These are phyloP conservation scores for Aspergillus tanneri DNA, from an alignment of 2,329 filamentous ascomycete genomes.

Conservation along the genomic window DNA sequence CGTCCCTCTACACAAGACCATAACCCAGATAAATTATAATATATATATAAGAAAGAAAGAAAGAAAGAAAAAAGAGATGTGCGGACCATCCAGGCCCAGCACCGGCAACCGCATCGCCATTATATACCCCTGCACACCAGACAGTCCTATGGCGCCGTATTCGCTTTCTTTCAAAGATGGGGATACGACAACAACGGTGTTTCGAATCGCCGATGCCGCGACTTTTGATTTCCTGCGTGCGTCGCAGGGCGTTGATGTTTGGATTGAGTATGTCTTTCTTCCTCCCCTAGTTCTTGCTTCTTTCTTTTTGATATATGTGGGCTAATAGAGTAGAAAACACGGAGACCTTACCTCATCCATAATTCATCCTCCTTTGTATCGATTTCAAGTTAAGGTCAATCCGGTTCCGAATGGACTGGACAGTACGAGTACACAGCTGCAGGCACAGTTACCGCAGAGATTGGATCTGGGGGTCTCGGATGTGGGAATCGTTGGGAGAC, in stretches of 20 bases:
- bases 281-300: background rate
- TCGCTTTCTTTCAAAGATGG: slow-evolving; percentile 33
- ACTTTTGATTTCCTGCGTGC: slow-evolving; percentile 23
- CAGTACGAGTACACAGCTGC: slow-evolving; percentile 17
- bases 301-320: background rate
- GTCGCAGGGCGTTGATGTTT: slow-evolving; percentile 26
- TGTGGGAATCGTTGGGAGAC: slow-evolving; percentile 35
- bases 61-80: slow-evolving; percentile 46
- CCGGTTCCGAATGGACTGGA: background rate
- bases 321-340: slow-evolving; percentile 20
- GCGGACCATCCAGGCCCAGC: slow-evolving; percentile 51
- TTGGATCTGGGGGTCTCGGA: slow-evolving; percentile 37
- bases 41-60: too few species aligned
- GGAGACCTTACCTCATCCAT: slow-evolving; percentile 26
- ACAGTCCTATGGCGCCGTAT: slow-evolving; percentile 25
- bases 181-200: slow-evolving; percentile 23
- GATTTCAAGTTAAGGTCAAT: slow-evolving; percentile 24
- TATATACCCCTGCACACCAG: slow-evolving; percentile 28
- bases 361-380: slow-evolving; percentile 24
- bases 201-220: slow-evolving; percentile 26
- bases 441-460: slow-evolving; percentile 30
- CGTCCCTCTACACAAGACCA: too few species aligned
- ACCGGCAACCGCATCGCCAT: slow-evolving; percentile 39
- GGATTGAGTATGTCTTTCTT: slow-evolving; percentile 33
- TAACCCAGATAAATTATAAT: too few species aligned